phyloP scores from a whole-genome alignment of 768 basidiomycete genomes.

The Tulasnella sp. region DNA sequence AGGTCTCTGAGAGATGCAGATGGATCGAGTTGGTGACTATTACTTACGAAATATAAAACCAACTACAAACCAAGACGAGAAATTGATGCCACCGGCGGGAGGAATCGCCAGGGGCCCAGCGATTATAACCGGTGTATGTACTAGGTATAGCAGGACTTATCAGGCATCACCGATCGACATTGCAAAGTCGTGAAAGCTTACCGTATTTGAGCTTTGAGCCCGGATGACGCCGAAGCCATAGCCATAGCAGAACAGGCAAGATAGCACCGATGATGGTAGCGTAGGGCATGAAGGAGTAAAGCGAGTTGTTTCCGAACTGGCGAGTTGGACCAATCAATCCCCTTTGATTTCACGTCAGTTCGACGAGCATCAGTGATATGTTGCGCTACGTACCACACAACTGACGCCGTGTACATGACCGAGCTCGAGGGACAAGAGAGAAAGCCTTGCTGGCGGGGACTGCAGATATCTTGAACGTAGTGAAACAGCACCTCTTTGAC shows the following conservation, averaged over 20 bases:
- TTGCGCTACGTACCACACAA: conserved; percentile 29
- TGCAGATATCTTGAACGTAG: no score
- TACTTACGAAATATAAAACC: conserved; percentile 35
- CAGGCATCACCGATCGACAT: no score
- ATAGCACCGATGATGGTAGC: conserved; percentile 30
- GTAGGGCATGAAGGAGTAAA: conserved; percentile 32
- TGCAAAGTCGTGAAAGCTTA: conserved; percentile 31
- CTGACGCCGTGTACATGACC: conserved; percentile 23
- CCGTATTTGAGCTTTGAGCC: conserved; percentile 26
- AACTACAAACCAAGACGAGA: conserved; percentile 30
- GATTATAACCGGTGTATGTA: no score
- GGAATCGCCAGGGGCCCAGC: conserved; percentile 31
- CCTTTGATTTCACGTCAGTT: conserved; percentile 21
- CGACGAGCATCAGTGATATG: neutral
- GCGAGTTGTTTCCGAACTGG: conserved; percentile 27
- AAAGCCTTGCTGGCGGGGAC: no score
- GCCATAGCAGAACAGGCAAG: conserved; percentile 32
- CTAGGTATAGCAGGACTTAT: no score
- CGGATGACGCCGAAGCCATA: conserved; percentile 26
- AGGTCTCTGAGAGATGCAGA: neutral
- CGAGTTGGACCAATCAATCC: conserved; percentile 36
- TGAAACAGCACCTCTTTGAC: no score
- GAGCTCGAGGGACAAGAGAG: no score
- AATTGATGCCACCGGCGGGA: conserved; percentile 37
- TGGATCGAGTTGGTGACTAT: neutral